Conservation (phyloP, 192 early-diverging fungal genomes). For the Coemansia sp. region DNA sequence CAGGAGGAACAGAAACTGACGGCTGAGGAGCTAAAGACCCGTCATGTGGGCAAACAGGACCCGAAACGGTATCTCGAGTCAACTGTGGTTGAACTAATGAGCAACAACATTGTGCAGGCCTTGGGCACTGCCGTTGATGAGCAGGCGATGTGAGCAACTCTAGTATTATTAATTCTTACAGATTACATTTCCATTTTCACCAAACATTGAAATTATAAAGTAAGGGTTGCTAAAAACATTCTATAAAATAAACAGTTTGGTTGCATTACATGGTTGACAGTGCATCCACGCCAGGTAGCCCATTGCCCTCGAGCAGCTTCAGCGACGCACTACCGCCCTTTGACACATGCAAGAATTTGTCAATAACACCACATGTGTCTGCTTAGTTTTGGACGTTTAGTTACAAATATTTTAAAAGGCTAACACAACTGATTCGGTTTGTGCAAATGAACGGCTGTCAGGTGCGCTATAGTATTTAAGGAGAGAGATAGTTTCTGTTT, state of each 20-base stretch:
- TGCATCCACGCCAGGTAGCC: constrained; percentile 71
- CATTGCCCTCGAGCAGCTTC: constrained; percentile 69
- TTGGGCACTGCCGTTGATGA: constrained; percentile 89
- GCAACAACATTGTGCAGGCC: constrained; percentile 94
- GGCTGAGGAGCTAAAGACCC: constrained; percentile 90
- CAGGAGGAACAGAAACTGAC: constrained; percentile 95
- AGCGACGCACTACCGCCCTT: no score
- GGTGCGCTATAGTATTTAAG: no score
- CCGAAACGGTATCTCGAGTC: constrained; percentile 98
- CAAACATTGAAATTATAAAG: not conserved
- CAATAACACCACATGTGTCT: constrained; percentile 66
- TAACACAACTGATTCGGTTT: no score
- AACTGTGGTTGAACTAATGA: constrained; percentile 89
- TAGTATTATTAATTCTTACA: not conserved
- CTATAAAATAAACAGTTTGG: no score
- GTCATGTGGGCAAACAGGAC: constrained; percentile 99
- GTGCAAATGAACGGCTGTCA: no score
- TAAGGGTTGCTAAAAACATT: not conserved
- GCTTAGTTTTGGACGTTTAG: no score
- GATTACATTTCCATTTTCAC: not conserved
- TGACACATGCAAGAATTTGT: constrained; percentile 58
- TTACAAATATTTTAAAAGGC: no score
- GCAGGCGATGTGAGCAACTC: constrained; percentile 57
- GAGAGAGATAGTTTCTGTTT: no score
- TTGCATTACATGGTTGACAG: constrained; percentile 60